phyloP scores from a whole-genome alignment of 345 rosid genomes.

The Corchorus capsularis region DNA sequence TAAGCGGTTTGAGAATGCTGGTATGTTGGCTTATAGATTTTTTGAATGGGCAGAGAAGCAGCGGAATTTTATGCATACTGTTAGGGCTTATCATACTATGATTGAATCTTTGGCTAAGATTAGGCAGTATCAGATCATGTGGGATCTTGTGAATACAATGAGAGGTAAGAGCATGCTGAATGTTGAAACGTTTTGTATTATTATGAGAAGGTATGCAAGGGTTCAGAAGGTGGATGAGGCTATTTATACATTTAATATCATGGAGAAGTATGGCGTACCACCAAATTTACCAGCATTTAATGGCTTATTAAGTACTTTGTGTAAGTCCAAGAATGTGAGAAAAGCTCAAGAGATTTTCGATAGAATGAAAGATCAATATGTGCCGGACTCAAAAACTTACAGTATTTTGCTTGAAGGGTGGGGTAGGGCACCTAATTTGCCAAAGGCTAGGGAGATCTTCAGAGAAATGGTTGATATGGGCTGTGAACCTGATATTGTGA shows the following conservation, averaged over 20 bases:
- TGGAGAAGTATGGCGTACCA: conserved; percentile 70
- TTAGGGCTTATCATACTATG: conserved; percentile 70
- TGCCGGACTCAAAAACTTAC: conserved; percentile 69
- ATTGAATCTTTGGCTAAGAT: conserved; percentile 79
- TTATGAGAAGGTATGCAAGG: conserved; percentile 87
- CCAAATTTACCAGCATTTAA: conserved; percentile 76
- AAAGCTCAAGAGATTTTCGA: conserved; percentile 89
- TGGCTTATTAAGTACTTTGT: conserved; percentile 79
- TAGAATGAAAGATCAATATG: conserved; percentile 52
- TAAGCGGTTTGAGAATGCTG: conserved; percentile 74
- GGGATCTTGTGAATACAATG: conserved; percentile 84
- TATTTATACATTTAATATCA: conserved; percentile 75
- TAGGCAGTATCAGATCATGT: conserved; percentile 82
- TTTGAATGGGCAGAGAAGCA: conserved; percentile 96
- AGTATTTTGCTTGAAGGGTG: conserved; percentile 90
- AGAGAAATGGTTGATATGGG: conserved; percentile 67
- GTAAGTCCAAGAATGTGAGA: conserved; percentile 89
- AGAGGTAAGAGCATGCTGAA: conserved; percentile 64
- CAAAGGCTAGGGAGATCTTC: conserved; percentile 80
- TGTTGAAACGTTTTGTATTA: conserved; percentile 82
- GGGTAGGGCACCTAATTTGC: conserved; percentile 87
- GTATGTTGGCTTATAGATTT: conserved; percentile 76
- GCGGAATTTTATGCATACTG: conserved; percentile 60
- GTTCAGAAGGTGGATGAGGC: conserved; percentile 83
- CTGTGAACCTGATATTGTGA: conserved; percentile 82